A percentile compares a stretch with the other conserved stretches of the same genome.
These are phyloP conservation scores for Tylopilus sp. DNA, from an alignment of 1,284 basidiomycete genomes.

Conservation along the genomic window DNA sequence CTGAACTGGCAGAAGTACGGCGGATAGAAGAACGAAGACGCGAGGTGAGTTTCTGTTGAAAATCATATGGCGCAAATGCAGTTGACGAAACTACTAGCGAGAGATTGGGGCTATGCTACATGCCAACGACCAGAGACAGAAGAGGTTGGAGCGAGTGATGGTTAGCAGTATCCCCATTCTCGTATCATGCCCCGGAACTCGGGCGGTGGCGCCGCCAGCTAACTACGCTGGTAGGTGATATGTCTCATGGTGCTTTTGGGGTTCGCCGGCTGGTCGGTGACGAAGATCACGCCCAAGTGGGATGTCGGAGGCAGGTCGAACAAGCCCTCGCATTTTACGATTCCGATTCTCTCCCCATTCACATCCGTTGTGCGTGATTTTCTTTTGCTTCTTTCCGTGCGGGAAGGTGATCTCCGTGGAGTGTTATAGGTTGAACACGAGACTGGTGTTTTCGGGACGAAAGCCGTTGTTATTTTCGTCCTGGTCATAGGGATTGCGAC, in stretches of 20 bases:
- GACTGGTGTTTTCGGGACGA: constrained; percentile 50
- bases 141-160: constrained; percentile 48
- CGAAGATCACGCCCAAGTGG: constrained; percentile 24
- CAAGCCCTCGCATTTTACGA: constrained; percentile 55
- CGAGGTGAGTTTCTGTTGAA: constrained; percentile 35
- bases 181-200: neutral
- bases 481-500: constrained; percentile 37
- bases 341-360: constrained; percentile 67
- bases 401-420: constrained; percentile 9
- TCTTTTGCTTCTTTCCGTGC: neutral
- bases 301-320: constrained; percentile 29
- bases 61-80: neutral
- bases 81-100: constrained; percentile 33
- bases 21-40: constrained; percentile 44
- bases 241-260: constrained; percentile 41
- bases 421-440: constrained; percentile 60
- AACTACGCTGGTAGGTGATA: constrained; percentile 36
- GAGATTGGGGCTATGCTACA: constrained; percentile 39
- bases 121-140: constrained; percentile 44
- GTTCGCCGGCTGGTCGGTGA: constrained; percentile 42
- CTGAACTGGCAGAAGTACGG: constrained; percentile 43
- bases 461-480: constrained; percentile 38
- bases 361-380: constrained; percentile 54
- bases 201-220: constrained; percentile 12
- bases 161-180: constrained; percentile 36